Conservation (phyloP, 768 basidiomycete species). For the Tulasnella sp. region DNA sequence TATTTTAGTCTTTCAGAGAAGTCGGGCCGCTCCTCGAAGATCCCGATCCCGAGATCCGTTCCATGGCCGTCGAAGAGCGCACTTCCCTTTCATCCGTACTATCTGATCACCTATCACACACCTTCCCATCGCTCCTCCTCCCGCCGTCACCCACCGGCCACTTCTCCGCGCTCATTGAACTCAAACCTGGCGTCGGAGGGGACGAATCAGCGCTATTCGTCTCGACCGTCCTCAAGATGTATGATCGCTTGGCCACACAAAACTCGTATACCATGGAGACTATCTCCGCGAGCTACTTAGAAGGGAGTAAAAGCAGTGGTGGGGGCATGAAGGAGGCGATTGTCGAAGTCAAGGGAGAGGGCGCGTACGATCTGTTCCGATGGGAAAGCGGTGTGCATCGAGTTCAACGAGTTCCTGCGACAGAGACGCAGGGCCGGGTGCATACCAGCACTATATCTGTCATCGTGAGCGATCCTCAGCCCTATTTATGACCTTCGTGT, state of each 20-base stretch:
- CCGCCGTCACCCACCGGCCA: constrained; percentile 55
- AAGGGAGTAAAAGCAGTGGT: constrained; percentile 44
- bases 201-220: constrained; percentile 79
- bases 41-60: constrained; percentile 61
- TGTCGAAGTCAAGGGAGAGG: constrained; percentile 64
- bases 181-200: constrained; percentile 90
- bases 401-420: constrained; percentile 87
- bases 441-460: constrained; percentile 88
- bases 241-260: constrained; percentile 47
- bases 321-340: constrained; percentile 56
- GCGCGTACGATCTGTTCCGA: constrained; percentile 64
- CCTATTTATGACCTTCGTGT: background rate
- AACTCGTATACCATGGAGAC: constrained; percentile 52
- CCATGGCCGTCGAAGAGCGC: constrained; percentile 60
- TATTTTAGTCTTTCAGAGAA: constrained; percentile 53
- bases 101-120: constrained; percentile 26
- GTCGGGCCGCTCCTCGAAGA: constrained; percentile 53
- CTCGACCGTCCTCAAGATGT: constrained; percentile 70
- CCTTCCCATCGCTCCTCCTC: constrained; percentile 61
- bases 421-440: constrained; percentile 74
- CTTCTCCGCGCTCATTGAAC: constrained; percentile 72
- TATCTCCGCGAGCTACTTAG: constrained; percentile 39
- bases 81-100: constrained; percentile 31
- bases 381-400: constrained; percentile 97
- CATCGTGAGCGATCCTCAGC: constrained; percentile 43